Evolutionary conservation across 805 yeast genomes (phyloP), one percentile per base, ranked within the genome.

Genomic region (Blastobotrys attinorum): DNA sequence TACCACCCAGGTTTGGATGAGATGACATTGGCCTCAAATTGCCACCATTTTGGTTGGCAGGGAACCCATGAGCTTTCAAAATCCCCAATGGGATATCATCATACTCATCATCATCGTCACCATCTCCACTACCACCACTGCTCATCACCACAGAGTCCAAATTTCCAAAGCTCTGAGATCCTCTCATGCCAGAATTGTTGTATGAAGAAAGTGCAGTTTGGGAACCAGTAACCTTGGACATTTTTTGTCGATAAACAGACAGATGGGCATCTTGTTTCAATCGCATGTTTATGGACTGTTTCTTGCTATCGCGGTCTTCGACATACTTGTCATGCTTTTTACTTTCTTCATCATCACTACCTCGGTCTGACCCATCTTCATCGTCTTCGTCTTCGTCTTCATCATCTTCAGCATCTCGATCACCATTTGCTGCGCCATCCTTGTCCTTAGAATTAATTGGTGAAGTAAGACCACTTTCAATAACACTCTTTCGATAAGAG

Each of bases 21-120:
- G 55, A 44, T 17, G 45, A 27, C 47, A 46, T 49, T 23, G 47
- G 39, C 40, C 44, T 49, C 39, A 52, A 39, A 25, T 47, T 33
- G 35, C 32, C n/a, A 22, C 29, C 10, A 22, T 23, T 23, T 27
- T 39, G 21, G 27, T 34, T 38, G 38, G 39, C 38, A 45, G 31
- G 69, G 49, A 65, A 60, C 6, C 64, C 63, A 44, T 66, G 69
- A 2, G 67, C 69, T 40, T 62, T 64, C 32, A 67, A 48, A 37
- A 66, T 60, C 11, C 64, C 67, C 29, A 66, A 55, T 1, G 71
- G 71, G 13, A 67, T 61, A 41, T 66, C 66, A 40, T 66, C 71
- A 46, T 60, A 55, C 22, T 61, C 62, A 23, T 66, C 70, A 17
- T 65, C 64, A 16, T 55, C 61, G 27, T 55, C 61, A 23, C 49